Base-by-base conservation (phyloP, 1,284 basidiomycete genomes). In the Veloporphyrellus conicus region DNA sequence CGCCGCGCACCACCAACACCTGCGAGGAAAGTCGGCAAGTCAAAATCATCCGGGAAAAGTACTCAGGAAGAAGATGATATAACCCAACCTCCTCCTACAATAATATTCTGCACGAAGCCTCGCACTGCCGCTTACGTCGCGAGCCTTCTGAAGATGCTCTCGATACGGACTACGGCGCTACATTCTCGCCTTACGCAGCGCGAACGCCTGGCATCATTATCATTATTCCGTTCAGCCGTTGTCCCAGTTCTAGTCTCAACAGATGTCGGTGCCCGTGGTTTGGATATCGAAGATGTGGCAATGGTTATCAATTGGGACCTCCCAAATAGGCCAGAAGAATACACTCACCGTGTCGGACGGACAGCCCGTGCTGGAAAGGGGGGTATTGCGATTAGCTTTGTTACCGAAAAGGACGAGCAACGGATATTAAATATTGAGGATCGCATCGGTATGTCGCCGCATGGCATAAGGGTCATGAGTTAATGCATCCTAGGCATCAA, bases 291-390 rank as follows among this genome's bases (percentile, higher is more conserved):
- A 52, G 91, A 95, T 58, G 93, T 98, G 16, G 91, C 90, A 18
- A 82, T 96, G 71, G 92, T 98, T 31, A 76, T 96, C 52, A 99
- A 99, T 60, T 99, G 93, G 93, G 96, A 99, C 67, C 68, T 99
- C 57, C 88, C 96, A 43, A 71, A 72, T 18, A 82, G 86, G 60
- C 76, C 86, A 6, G 77, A 87, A 67, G 82, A 88, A 66, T 87
- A 89, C 63, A 88, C 84, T 11, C 87, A 90, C 67, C 77, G 85
- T n/a, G 87, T 88, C 11, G 87, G 87, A 33, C 75, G 96, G 60
- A 99, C 96, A 12, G 96, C 95, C 27, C 85, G 96, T 61, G 90
- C 88, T n/a, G 94, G 94, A 6, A 79, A 83, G 59, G 84, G 82
- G 4, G 96, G 96, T 63, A 76, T 93, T 47, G 92, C 93, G 0